Percentiles rank a stretch among this genome's conserved stretches.
Conservation (phyloP, 768 basidiomycete genomes). For the Panellus pusillus region DNA sequence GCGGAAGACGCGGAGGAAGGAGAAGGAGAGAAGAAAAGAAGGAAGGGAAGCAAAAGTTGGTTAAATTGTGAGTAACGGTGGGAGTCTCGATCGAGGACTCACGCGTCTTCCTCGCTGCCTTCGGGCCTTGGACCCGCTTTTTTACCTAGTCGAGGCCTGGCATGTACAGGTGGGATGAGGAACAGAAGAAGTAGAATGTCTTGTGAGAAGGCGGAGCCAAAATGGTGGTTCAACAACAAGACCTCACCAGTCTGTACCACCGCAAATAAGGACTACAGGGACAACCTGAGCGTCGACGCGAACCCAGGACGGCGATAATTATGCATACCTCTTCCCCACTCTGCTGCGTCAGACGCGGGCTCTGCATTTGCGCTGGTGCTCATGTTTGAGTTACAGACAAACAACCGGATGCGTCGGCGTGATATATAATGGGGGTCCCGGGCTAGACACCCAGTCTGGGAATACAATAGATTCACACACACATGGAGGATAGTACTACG, state of each 20-base stretch:
- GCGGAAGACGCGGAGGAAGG: no score
- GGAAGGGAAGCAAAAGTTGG: no score
- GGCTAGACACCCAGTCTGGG: not conserved
- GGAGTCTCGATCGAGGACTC: conserved; percentile 22
- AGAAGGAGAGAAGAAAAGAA: no score
- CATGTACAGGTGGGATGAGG: conserved; percentile 17
- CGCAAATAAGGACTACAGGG: conserved; percentile 71
- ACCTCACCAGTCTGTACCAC: conserved; percentile 83
- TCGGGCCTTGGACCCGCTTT: conserved; percentile 54
- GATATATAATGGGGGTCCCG: not conserved
- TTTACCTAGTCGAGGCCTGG: conserved; percentile 73
- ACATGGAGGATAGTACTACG: no score
- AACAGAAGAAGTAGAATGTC: conserved; percentile 14
- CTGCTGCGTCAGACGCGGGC: not conserved
- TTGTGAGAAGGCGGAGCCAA: conserved; percentile 30
- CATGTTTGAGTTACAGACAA: conserved; percentile 13
- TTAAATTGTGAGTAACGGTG: no score
- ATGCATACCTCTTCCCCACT: conserved; percentile 31
- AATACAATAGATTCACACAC: no score
- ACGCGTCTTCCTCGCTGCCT: conserved; percentile 42
- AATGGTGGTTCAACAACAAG: conserved; percentile 21
- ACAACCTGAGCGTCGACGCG: not conserved
- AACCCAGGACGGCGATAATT: not conserved
- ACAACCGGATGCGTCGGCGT: conserved; percentile 13
- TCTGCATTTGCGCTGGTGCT: conserved; percentile 9